A percentile compares a stretch with the other conserved stretches of the same genome.
phyloP scores from a whole-genome alignment of 495 filamentous ascomycete species.

The Aspergillus baeticus region DNA sequence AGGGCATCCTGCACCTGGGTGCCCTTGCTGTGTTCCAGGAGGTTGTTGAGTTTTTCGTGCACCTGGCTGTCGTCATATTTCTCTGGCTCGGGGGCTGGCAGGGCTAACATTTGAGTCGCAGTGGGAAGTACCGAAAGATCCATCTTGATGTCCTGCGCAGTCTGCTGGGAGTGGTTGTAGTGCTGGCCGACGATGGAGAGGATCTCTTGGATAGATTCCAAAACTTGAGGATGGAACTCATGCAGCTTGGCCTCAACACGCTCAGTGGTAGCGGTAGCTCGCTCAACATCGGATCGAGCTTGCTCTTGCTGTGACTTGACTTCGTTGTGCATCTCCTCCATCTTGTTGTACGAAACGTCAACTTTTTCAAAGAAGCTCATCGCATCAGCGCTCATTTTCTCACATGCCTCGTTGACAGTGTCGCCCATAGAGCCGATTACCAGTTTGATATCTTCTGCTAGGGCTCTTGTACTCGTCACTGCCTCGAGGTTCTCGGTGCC shows the following conservation, averaged over 20 bases:
- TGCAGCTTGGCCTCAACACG: slow-evolving; percentile 70
- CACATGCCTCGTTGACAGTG: slow-evolving; percentile 77
- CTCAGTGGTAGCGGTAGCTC: slow-evolving; percentile 67
- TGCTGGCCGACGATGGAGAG: slow-evolving; percentile 77
- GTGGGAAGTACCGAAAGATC: slow-evolving; percentile 54
- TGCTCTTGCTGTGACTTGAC: slow-evolving; percentile 73
- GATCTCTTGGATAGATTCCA: slow-evolving; percentile 80
- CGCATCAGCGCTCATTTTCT: slow-evolving; percentile 80
- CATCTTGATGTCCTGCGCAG: slow-evolving; percentile 49
- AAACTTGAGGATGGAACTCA: slow-evolving; percentile 81
- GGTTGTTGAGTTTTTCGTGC: slow-evolving; percentile 81
- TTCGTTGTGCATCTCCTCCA: slow-evolving; percentile 73
- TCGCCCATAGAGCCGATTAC: slow-evolving; percentile 81
- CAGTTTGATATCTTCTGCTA: slow-evolving; percentile 80
- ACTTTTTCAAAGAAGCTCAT: slow-evolving; percentile 79
- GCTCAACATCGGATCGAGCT: slow-evolving; percentile 72
- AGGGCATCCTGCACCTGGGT: slow-evolving; percentile 74
- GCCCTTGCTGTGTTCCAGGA: slow-evolving; percentile 60
- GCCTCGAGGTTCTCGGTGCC: slow-evolving; percentile 66
- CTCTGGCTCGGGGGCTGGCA: slow-evolving; percentile 46
- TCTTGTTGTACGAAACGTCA: slow-evolving; percentile 69
- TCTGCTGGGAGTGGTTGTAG: slow-evolving; percentile 62
- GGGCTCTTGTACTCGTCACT: slow-evolving; percentile 66
- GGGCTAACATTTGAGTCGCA: slow-evolving; percentile 48
- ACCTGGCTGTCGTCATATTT: slow-evolving; percentile 70